Conservation (phyloP, 352 stramenopile species). For the Globisporangium camurandrum region DNA sequence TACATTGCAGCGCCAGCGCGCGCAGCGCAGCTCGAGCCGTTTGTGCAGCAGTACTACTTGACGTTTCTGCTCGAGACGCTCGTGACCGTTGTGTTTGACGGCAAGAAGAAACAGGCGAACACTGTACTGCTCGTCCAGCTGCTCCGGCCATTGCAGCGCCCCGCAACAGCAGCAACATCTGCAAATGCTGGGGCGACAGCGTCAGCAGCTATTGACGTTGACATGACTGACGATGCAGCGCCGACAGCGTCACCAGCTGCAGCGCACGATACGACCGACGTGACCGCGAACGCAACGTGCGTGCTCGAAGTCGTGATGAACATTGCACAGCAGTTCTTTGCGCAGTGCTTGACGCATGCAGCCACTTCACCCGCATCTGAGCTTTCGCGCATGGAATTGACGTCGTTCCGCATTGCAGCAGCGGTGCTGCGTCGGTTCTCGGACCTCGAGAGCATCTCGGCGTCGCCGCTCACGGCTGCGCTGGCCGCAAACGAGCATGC, state of each 20-base stretch:
- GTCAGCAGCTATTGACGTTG: constrained; percentile 17
- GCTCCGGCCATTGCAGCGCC: constrained; percentile 29
- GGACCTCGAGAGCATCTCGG: constrained; percentile 58
- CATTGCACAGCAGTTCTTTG: constrained; percentile 27
- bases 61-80: constrained; percentile 78
- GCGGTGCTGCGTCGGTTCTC: constrained; percentile 52
- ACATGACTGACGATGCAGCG: constrained; percentile 18
- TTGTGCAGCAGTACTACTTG: constrained; percentile 71
- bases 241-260: neutral
- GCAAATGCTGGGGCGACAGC: too few relatives aligned
- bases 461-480: constrained; percentile 54
- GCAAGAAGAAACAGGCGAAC: constrained; percentile 72
- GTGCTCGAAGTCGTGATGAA: constrained; percentile 52
- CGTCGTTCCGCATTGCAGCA: constrained; percentile 61
- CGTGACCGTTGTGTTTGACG: constrained; percentile 61
- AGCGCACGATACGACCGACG: neutral
- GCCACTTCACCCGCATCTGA: neutral
- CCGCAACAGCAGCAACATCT: constrained; percentile 7
- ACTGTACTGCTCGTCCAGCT: constrained; percentile 63
- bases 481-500: constrained; percentile 48
- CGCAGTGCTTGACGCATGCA: constrained; percentile 7
- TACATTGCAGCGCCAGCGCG: constrained; percentile 35
- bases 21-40: constrained; percentile 39
- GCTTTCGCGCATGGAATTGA: constrained; percentile 52
- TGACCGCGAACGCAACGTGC: constrained; percentile 17